These are phyloP conservation scores for Besnoitia besnoiti DNA, from an alignment of 169 alveolate species.

Conservation along the genomic window DNA sequence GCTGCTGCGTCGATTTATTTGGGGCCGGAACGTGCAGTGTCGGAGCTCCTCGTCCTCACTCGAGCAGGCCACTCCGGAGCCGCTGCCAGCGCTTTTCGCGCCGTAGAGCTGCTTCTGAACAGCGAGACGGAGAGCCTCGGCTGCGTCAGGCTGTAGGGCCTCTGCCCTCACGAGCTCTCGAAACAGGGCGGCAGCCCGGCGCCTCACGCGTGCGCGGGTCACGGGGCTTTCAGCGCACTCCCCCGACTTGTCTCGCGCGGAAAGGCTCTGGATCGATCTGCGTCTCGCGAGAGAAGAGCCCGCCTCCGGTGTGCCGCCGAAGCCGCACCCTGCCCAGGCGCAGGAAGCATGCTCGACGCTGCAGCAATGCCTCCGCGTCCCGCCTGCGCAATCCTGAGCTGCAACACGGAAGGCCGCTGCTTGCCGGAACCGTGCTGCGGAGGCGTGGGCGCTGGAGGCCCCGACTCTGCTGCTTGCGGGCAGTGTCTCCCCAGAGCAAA, in stretches of 20 bases:
- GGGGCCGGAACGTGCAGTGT: conserved; percentile 27
- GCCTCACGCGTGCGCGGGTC: not conserved
- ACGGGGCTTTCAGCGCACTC: not conserved
- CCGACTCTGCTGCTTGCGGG: too few relatives aligned
- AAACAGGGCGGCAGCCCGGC: conserved; percentile 19
- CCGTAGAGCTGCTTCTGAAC: conserved; percentile 24
- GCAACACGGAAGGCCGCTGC: too few relatives aligned
- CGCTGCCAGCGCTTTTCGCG: not conserved
- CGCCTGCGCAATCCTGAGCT: too few relatives aligned
- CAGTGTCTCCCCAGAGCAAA: too few relatives aligned
- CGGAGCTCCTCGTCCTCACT: conserved; percentile 16
- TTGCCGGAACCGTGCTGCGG: too few relatives aligned
- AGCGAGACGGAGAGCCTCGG: conserved; percentile 29
- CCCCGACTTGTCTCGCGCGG: not conserved
- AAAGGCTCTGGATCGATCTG: too few relatives aligned
- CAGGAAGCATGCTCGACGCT: too few relatives aligned
- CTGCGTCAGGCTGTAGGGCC: conserved; percentile 34
- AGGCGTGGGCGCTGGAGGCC: too few relatives aligned
- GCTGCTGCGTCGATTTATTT: not conserved
- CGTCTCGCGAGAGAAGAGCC: too few relatives aligned
- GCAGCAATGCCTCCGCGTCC: too few relatives aligned
- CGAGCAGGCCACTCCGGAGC: not conserved
- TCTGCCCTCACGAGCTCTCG: conserved; percentile 29
- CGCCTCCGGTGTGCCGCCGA: too few relatives aligned
- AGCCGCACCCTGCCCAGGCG: too few relatives aligned